phyloP scores from a whole-genome alignment of 2,329 filamentous ascomycete genomes.

The Colletotrichum sp. region DNA sequence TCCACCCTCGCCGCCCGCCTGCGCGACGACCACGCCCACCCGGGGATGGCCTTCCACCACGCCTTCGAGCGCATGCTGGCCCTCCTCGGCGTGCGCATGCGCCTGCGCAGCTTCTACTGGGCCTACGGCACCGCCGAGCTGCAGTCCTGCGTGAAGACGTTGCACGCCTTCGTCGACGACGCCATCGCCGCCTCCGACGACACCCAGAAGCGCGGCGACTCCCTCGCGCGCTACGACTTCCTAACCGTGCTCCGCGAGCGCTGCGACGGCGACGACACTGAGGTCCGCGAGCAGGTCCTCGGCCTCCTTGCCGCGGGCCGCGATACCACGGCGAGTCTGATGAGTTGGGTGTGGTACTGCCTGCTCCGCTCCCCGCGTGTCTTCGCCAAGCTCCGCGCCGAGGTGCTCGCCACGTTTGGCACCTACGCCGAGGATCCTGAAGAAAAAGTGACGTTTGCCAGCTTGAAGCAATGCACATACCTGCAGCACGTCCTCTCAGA shows the following conservation, averaged over 20 bases:
- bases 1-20: conserved; percentile 4
- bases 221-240: conserved; percentile 18
- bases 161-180: conserved; percentile 18
- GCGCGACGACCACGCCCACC: neutral
- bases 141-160: neutral
- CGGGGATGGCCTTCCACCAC: conserved; percentile 9
- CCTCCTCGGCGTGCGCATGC: conserved; percentile 10
- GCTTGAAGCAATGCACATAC: conserved; percentile 27
- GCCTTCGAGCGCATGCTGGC: conserved; percentile 7
- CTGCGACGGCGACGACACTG: neutral
- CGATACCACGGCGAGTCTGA: conserved; percentile 27
- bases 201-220: neutral
- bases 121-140: neutral
- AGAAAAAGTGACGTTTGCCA: conserved; percentile 15
- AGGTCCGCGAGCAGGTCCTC: conserved; percentile 14
- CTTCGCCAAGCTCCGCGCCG: conserved; percentile 19
- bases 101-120: conserved; percentile 14
- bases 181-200: conserved; percentile 16
- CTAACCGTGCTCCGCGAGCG: conserved; percentile 19
- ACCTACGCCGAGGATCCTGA: neutral
- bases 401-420: conserved; percentile 12
- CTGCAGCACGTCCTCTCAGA: conserved; percentile 28
- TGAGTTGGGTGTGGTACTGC: conserved; percentile 26
- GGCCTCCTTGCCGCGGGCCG: conserved; percentile 24
- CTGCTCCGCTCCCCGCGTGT: conserved; percentile 18